A percentile compares a stretch with the other conserved stretches of the same genome.
Conservation (phyloP, 2,329 filamentous ascomycete genomes). For the Lachnellula occidentalis region DNA sequence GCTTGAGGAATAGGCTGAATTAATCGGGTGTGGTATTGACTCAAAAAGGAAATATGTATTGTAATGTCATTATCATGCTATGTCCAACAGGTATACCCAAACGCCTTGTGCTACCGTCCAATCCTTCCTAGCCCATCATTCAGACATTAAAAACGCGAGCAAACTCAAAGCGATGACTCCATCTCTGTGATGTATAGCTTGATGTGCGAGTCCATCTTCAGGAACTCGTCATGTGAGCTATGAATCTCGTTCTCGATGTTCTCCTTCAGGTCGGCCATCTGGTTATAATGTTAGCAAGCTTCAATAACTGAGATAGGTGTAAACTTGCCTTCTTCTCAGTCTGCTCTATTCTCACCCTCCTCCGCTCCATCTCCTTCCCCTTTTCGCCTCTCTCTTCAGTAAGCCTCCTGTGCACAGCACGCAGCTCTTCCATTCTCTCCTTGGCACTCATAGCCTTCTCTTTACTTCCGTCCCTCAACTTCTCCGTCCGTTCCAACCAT, state of each 20-base stretch:
- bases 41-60: neutral
- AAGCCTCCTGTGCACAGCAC: conserved; percentile 71
- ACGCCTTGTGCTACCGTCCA: conserved; percentile 18
- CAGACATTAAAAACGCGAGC: conserved; percentile 10
- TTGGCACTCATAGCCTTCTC: conserved; percentile 78
- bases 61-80: conserved; percentile 27
- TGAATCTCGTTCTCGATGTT: conserved; percentile 95
- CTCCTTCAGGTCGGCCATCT: conserved; percentile 98
- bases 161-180: conserved; percentile 70
- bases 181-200: conserved; percentile 98
- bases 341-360: conserved; percentile 91
- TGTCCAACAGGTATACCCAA: conserved; percentile 30
- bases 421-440: conserved; percentile 84
- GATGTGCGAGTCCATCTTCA: conserved; percentile 97
- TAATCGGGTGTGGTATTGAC: neutral
- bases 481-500: conserved; percentile 82
- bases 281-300: conserved; percentile 26
- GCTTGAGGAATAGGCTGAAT: neutral
- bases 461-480: conserved; percentile 72
- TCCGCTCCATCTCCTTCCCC: conserved; percentile 84
- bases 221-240: conserved; percentile 84
- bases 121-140: conserved; percentile 5
- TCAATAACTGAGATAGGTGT: neutral
- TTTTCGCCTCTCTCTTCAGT: conserved; percentile 83
- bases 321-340: conserved; percentile 88